Evolutionary conservation across 75 land plant species (phyloP).

Genomic region (Pinus albicaulis): DNA sequence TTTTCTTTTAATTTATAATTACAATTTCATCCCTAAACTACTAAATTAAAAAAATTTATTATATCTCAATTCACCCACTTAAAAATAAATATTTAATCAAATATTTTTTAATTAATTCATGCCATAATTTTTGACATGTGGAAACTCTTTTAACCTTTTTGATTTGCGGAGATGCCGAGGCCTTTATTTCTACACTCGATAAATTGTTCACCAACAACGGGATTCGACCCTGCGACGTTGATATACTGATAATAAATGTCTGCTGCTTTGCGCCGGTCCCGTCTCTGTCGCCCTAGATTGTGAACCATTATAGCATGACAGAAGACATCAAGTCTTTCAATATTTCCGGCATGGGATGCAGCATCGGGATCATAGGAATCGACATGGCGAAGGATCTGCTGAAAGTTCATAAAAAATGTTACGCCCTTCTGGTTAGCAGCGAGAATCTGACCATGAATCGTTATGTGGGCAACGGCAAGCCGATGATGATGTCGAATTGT

Average conservation of each 20-base stretch:
- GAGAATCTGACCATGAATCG: constrained; percentile 53
- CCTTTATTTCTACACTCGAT: constrained; percentile 30
- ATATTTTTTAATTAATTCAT: too few species aligned
- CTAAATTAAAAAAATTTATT: too few species aligned
- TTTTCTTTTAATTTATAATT: too few species aligned
- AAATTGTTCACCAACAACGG: constrained; percentile 26
- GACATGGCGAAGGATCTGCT: constrained; percentile 42
- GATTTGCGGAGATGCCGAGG: constrained; percentile 63
- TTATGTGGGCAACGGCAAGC: constrained; percentile 63
- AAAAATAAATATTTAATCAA: too few species aligned
- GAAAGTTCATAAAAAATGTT: constrained; percentile 15
- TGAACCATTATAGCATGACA: constrained; percentile 47
- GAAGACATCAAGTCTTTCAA: constrained; percentile 52
- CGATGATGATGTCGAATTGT: constrained; percentile 67
- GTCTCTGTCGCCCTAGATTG: constrained; percentile 45
- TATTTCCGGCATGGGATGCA: constrained; percentile 73
- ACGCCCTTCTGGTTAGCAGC: constrained; percentile 48
- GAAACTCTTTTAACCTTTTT: too few species aligned
- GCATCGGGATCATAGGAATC: constrained; percentile 48
- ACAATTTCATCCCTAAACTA: too few species aligned
- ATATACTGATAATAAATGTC: constrained; percentile 56
- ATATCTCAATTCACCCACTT: too few species aligned
- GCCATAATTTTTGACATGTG: too few species aligned
- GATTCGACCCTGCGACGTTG: constrained; percentile 41
- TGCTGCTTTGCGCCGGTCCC: constrained; percentile 42